Evolutionary conservation across 805 yeast species (phyloP).

Genomic region (Candida endomychidarum): DNA sequence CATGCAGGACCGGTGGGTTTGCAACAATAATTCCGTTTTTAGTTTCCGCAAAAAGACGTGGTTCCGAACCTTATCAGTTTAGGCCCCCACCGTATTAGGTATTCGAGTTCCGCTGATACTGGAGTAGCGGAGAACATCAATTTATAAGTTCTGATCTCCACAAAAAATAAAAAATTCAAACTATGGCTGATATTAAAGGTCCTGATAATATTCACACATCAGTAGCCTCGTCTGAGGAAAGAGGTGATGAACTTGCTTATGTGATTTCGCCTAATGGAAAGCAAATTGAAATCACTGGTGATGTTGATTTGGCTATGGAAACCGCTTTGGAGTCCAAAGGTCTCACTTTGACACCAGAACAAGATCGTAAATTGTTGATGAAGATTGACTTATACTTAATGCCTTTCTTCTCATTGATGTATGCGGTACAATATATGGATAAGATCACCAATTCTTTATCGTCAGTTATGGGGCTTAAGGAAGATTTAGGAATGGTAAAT

Average conservation of each 20-base stretch:
- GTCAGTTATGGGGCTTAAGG: constrained; percentile 33
- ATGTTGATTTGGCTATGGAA: constrained; percentile 41
- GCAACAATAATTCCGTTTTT: no score
- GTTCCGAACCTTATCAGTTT: no score
- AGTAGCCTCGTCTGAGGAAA: constrained; percentile 1
- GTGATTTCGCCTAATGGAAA: constrained; percentile 20
- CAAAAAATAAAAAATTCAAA: no score
- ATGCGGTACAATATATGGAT: constrained; percentile 30
- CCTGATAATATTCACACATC: not conserved
- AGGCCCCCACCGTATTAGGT: no score
- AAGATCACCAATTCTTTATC: constrained; percentile 39
- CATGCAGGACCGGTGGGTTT: no score
- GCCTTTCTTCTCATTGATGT: constrained; percentile 23
- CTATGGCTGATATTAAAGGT: not conserved
- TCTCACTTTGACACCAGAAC: constrained; percentile 17
- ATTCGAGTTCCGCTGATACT: no score
- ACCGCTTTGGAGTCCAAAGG: constrained; percentile 22
- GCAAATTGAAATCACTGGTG: constrained; percentile 26
- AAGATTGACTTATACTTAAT: constrained; percentile 23
- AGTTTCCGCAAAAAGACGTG: no score
- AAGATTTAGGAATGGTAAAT: constrained; percentile 32
- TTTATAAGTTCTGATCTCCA: no score
- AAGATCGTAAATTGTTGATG: constrained; percentile 14
- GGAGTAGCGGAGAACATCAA: no score
- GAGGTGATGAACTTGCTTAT: constrained; percentile 10